A percentile compares a stretch with the other conserved stretches of the same genome.
Conservation (phyloP, 371 early-diverging fungal species). For the Actinomucor elegans region DNA sequence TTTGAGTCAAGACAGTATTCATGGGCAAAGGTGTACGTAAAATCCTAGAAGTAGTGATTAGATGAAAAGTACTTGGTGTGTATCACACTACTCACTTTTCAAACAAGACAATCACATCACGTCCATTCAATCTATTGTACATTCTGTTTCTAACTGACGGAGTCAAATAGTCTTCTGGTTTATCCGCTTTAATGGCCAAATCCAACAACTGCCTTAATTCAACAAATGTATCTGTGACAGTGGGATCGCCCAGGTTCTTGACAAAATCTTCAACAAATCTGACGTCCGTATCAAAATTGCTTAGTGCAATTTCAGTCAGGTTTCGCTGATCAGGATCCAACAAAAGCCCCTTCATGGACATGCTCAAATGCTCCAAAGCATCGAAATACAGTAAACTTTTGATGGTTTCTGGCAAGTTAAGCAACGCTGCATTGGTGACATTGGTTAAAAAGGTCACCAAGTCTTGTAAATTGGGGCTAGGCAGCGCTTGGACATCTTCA, state of each 20-base stretch:
- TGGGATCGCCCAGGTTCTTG: conserved; percentile 62
- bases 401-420: conserved; percentile 68
- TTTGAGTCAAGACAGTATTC: conserved; percentile 16
- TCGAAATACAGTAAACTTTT: conserved; percentile 74
- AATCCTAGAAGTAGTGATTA: conserved; percentile 17
- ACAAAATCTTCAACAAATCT: conserved; percentile 75
- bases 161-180: conserved; percentile 73
- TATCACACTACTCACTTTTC: conserved; percentile 76
- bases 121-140: conserved; percentile 63
- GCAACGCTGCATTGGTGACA: conserved; percentile 70
- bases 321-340: conserved; percentile 63
- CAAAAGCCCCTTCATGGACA: conserved; percentile 60
- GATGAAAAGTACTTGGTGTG: too few relatives aligned
- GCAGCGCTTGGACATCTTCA: conserved; percentile 37
- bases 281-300: conserved; percentile 73
- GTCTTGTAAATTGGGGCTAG: conserved; percentile 73
- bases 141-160: conserved; percentile 58
- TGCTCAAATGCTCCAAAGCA: conserved; percentile 74
- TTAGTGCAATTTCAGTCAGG: conserved; percentile 64
- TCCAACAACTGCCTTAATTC: conserved; percentile 75
- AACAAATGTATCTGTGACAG: conserved; percentile 67
- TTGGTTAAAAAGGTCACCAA: conserved; percentile 70
- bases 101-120: conserved; percentile 67
- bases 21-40: conserved; percentile 19
- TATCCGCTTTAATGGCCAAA: conserved; percentile 60